phyloP scores from a whole-genome alignment of 2,329 filamentous ascomycete genomes.

The Celoporthe dispersa region DNA sequence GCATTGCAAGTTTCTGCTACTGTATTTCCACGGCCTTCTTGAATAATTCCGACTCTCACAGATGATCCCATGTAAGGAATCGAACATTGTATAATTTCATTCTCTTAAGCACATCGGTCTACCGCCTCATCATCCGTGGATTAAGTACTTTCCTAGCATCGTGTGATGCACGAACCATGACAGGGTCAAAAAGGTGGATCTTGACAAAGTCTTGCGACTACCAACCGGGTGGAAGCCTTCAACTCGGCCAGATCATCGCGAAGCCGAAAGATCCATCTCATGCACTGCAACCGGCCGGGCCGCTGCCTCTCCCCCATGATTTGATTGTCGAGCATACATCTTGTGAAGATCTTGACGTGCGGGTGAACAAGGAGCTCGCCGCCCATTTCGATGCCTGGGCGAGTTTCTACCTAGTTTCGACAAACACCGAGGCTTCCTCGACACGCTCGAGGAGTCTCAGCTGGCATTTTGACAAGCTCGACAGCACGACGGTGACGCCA shows the following conservation, averaged over 20 bases:
- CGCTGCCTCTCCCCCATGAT: not conserved
- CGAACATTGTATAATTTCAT: not conserved
- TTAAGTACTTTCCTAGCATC: not conserved
- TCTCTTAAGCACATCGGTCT: not conserved
- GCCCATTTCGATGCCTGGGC: not conserved
- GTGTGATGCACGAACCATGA: not conserved
- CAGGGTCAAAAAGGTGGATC: not conserved
- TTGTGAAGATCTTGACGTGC: not conserved
- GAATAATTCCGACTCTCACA: not conserved
- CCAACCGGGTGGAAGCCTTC: not conserved
- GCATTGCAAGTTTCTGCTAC: not conserved
- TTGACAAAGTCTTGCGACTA: not conserved
- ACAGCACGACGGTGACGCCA: not conserved
- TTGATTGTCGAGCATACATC: not conserved
- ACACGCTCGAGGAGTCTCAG: not conserved
- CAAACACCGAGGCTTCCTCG: not conserved
- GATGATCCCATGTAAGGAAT: not conserved
- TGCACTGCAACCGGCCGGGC: not conserved
- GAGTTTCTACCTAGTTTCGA: not conserved
- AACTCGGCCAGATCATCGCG: not conserved
- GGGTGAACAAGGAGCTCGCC: not conserved
- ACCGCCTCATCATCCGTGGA: not conserved
- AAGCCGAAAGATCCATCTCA: not conserved
- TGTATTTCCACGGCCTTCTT: not conserved
- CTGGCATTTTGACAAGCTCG: conserved; percentile 1